A percentile compares a stretch with the other conserved stretches of the same genome.
phyloP scores from a whole-genome alignment of 768 basidiomycete species.

The Calocybe indica region DNA sequence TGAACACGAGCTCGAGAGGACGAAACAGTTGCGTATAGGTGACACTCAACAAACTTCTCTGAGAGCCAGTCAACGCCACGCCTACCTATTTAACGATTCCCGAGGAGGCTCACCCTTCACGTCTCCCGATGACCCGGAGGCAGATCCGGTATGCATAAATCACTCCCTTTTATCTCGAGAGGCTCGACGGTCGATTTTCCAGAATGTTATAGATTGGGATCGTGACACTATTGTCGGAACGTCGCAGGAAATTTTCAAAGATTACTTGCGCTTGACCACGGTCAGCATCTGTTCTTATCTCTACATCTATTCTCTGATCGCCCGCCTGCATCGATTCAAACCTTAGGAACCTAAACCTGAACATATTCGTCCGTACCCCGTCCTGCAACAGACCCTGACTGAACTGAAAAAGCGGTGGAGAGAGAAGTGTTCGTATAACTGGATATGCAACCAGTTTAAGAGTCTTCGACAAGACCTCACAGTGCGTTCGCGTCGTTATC shows the following conservation, averaged over 20 bases:
- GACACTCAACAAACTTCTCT: conserved; percentile 26
- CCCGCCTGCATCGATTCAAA: conserved; percentile 1
- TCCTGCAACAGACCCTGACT: conserved; percentile 79
- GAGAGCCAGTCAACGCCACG: conserved; percentile 42
- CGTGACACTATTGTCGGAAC: conserved; percentile 92
- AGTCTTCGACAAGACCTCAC: conserved; percentile 95
- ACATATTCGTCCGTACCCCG: conserved; percentile 81
- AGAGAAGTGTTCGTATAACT: conserved; percentile 68
- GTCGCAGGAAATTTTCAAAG: conserved; percentile 86
- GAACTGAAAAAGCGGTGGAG: conserved; percentile 89
- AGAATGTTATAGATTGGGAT: conserved; percentile 99
- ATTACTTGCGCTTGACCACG: conserved; percentile 90
- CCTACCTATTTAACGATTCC: conserved; percentile 48
- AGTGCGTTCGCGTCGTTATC: conserved; percentile 44
- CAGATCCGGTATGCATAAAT: conserved; percentile 51
- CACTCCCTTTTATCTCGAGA: not conserved
- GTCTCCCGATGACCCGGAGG: conserved; percentile 62
- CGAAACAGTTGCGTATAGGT: conserved; percentile 41
- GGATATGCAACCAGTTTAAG: conserved; percentile 98
- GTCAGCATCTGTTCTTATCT: conserved; percentile 33
- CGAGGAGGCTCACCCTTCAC: conserved; percentile 45
- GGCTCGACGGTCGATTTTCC: not conserved
- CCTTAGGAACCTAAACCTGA: conserved; percentile 93
- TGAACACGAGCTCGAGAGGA: conserved; percentile 80
- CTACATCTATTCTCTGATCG: conserved; percentile 1